These are phyloP conservation scores for Xylaria multiplex DNA, from an alignment of 2,329 filamentous ascomycete species.

Conservation along the genomic window DNA sequence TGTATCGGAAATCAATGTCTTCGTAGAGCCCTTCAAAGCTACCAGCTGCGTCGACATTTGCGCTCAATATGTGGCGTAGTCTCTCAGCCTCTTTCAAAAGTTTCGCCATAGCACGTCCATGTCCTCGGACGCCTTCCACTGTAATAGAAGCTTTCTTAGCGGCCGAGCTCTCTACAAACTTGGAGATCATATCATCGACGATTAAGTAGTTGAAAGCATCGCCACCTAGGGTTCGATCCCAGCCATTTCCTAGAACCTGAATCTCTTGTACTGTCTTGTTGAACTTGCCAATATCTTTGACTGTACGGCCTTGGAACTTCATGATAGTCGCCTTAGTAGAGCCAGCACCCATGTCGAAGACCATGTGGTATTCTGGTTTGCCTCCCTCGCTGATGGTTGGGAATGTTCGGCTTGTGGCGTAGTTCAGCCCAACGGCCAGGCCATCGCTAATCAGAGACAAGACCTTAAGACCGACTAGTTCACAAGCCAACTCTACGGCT, in stretches of 20 bases:
- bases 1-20: conserved; percentile 93
- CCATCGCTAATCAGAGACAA: conserved; percentile 89
- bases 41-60: conserved; percentile 82
- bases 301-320: conserved; percentile 85
- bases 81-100: conserved; percentile 93
- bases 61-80: conserved; percentile 87
- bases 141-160: conserved; percentile 73
- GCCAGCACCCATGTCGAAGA: conserved; percentile 98
- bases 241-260: conserved; percentile 85
- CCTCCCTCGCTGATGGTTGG: conserved; percentile 82
- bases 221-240: conserved; percentile 89
- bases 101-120: conserved; percentile 88
- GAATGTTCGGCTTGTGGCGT: conserved; percentile 91
- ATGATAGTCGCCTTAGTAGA: conserved; percentile 91
- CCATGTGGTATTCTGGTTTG: conserved; percentile 89
- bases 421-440: conserved; percentile 91
- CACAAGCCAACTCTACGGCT: conserved; percentile 83
- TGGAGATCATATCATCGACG: conserved; percentile 84
- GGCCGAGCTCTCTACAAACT: conserved; percentile 77
- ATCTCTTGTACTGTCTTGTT: conserved; percentile 98
- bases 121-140: conserved; percentile 70
- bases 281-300: conserved; percentile 91
- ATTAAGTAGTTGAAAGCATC: conserved; percentile 90
- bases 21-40: conserved; percentile 92
- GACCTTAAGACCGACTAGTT: conserved; percentile 87